Base-by-base conservation (phyloP, 305 asterid species). In the Fraxinus sp. region DNA sequence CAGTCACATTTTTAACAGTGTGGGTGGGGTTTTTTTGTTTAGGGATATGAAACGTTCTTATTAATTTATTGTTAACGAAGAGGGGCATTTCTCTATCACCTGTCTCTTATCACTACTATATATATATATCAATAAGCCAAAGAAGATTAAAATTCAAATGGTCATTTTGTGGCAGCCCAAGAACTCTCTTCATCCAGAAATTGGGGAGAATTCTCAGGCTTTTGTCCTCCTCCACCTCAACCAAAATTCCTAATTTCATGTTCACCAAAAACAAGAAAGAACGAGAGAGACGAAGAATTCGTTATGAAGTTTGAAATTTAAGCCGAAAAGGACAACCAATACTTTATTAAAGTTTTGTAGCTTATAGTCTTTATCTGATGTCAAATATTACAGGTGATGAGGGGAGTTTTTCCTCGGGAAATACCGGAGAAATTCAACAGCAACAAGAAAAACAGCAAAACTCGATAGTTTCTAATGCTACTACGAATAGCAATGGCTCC, bases 321-420 rank as follows among this genome's bases (percentile, higher is more conserved):
- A 39, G 36, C 41, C 74, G 30, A 64, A 78, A 78, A 79, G 37
- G 76, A 80, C 76, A 82, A 80, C 52, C 75, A 11, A 70, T 64
- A 39, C 1, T 5, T 7, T 52, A 32, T 35, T 24, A 30, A 14
- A 32, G 32, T 37, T 64, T 33, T 9, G 36, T 46, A 28, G 74
- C 22, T 68, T 22, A 46, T 64, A 81, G 4, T 49, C 3, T 46
- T 49, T 64, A 62, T 78, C 35, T 35, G 82, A 94, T 94, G 98
- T 94, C 97, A 83, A 94, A 94, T 88, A 85, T 85, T 46, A 82
- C 94, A 84, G 98, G 93, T 81, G 97, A 91, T 81, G 97, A 92
- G 24, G 95, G 96, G 13, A 93, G 98, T 77, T 92, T 95, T 86
- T 93, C 98, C 74, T 95, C 98, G 52, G 92, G 85, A 59, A 86